phyloP scores from a whole-genome alignment of 176 grass and related monocot species.

The Tillandsia fasciculata region DNA sequence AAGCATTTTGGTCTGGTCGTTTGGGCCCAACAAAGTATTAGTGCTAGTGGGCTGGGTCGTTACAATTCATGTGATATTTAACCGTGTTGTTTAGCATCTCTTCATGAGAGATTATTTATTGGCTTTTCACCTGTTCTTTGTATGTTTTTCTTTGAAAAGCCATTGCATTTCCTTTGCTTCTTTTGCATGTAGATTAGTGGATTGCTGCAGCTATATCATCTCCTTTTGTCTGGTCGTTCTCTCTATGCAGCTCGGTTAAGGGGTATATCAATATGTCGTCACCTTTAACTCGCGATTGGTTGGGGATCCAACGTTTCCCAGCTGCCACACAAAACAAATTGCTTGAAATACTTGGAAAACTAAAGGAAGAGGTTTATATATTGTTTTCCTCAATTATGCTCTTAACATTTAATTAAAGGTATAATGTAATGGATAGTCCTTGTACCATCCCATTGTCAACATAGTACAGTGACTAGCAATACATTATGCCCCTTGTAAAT shows the following conservation, averaged over 20 bases:
- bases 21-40: too few species aligned
- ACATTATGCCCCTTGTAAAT: not conserved
- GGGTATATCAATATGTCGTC: conserved; percentile 29
- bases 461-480: conserved; percentile 1
- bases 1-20: too few species aligned
- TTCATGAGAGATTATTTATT: not conserved
- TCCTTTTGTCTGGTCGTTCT: not conserved
- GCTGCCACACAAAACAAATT: conserved; percentile 75
- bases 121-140: not conserved
- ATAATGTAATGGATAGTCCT: too few species aligned
- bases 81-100: too few species aligned
- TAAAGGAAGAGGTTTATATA: conserved; percentile 56
- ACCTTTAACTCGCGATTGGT: conserved; percentile 71
- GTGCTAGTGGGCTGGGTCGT: too few species aligned
- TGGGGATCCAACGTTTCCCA: conserved; percentile 69
- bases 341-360: conserved; percentile 67
- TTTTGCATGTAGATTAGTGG: not conserved
- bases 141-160: not conserved
- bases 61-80: too few species aligned
- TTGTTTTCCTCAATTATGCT: not conserved
- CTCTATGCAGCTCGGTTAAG: not conserved
- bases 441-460: too few species aligned
- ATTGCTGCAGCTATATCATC: not conserved
- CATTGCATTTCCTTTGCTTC: not conserved
- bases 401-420: not conserved